Base-by-base conservation (phyloP, 2,329 filamentous ascomycete genomes). In the Cladophialophora psammophila region DNA sequence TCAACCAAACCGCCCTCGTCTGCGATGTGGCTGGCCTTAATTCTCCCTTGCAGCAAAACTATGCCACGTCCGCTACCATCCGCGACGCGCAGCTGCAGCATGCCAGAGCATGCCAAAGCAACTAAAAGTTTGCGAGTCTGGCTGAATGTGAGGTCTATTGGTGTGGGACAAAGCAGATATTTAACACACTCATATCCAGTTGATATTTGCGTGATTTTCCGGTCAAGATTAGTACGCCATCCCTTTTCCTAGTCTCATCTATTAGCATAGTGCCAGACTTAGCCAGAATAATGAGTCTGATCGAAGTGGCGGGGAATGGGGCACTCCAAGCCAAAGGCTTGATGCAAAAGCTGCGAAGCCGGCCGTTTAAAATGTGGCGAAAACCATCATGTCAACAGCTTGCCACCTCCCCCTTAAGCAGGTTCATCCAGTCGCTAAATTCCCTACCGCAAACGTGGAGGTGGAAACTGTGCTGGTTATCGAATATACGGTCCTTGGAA, bases 291-390 rank as follows among this genome's bases (percentile, higher is more conserved):
- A 36, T 34, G 53, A 35, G 53, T 36, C 13, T 50, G 26, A 15
- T n/a, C 35, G 9, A 15, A 42, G 20, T 35, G 55, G 36, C 34
- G 36, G 55, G 40, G 31, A 58, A 15, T 20, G 7, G 40, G 55
- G 55, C 55, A 58, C 36, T 42, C 55, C 15, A 58, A 58, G 10
- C 13, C 55, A 5, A 40, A 35, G 55, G 34, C 20, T 15, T 34
- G 55, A n/a, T 58, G 55, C 36, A 40, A 36, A 15, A 58, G 34
- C 20, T 58, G 55, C 55, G 40, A 58, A 32, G 36, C 34, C 34
- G n/a, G 55, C 34, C 32, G 34, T 31, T 3, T 42, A 13, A 58
- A 42, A 42, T 58, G 55, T 31, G 34, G 20, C 36, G 55, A 58
- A 13, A 20, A 40, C 55, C 55, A 15, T n/a, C 31, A n/a, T 58